A percentile compares a stretch with the other conserved stretches of the same genome.
Conservation (phyloP, 2,329 filamentous ascomycete species). For the Coleophoma cylindrospora region DNA sequence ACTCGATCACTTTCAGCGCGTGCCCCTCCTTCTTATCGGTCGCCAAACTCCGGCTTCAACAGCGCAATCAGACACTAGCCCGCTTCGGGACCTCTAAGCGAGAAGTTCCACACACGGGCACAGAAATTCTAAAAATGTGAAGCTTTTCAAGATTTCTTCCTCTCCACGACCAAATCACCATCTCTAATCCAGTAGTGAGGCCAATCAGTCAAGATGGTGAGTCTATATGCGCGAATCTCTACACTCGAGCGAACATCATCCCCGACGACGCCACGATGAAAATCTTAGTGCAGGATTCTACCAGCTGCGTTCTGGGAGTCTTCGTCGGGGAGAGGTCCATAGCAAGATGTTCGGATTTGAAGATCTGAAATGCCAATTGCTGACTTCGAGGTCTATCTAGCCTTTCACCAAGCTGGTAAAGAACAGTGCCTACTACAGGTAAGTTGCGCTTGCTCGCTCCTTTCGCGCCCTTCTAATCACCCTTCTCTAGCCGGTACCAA, state of each 20-base stretch:
- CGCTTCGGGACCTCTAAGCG: too few relatives aligned
- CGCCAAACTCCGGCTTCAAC: too few relatives aligned
- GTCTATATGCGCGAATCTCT: conserved; percentile 34
- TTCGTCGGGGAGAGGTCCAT: conserved; percentile 56
- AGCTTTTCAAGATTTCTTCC: too few relatives aligned
- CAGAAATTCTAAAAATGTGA: too few relatives aligned
- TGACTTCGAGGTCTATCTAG: conserved; percentile 79
- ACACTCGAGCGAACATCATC: conserved; percentile 2
- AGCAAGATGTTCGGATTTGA: conserved; percentile 96
- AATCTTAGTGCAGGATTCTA: conserved; percentile 10
- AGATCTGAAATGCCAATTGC: conserved; percentile 99
- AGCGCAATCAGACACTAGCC: too few relatives aligned
- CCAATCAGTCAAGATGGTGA: conserved; percentile 61
- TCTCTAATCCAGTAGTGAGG: conserved; percentile 28
- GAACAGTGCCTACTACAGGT: conserved; percentile 99
- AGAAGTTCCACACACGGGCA: too few relatives aligned
- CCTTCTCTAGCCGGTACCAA: conserved; percentile 79
- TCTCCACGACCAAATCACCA: too few relatives aligned
- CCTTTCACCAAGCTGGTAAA: conserved; percentile 92
- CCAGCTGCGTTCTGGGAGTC: conserved; percentile 13
- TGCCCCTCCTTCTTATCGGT: too few relatives aligned
- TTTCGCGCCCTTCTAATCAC: conserved; percentile 13
- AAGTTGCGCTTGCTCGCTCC: conserved; percentile 32
- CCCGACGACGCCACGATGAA: conserved; percentile 4
- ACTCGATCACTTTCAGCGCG: too few relatives aligned